Conservation (phyloP, 163 green algal species). For the Prototheca wickerhamii region DNA sequence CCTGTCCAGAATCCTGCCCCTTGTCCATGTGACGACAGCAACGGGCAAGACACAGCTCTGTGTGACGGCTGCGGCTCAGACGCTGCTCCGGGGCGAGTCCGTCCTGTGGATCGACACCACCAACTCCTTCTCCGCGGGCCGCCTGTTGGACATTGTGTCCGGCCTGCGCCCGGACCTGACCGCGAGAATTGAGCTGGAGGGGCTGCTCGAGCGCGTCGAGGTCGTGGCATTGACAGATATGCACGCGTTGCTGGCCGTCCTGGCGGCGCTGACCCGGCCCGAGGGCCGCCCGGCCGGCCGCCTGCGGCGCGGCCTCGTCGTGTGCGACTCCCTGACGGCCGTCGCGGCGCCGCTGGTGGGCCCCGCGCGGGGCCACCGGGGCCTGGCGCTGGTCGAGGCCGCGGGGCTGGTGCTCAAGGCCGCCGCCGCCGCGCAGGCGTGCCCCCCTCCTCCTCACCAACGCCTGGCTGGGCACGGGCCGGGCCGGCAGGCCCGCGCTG, state of each 20-base stretch:
- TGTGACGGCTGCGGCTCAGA: constrained; percentile 29
- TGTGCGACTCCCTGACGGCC: constrained; percentile 52
- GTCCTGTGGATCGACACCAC: constrained; percentile 55
- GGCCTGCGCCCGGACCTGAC: not conserved
- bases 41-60: constrained; percentile 45
- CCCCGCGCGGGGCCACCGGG: constrained; percentile 38
- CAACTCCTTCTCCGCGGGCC: constrained; percentile 32
- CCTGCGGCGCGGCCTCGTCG: too few species aligned
- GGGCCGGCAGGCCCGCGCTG: constrained; percentile 13
- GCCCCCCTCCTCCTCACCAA: not conserved
- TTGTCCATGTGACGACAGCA: not conserved
- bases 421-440: constrained; percentile 21
- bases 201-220: constrained; percentile 15
- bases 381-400: constrained; percentile 35
- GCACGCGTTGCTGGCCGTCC: constrained; percentile 24
- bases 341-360: constrained; percentile 45
- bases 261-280: constrained; percentile 32
- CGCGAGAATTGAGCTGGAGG: not conserved
- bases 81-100: constrained; percentile 16
- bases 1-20: too few species aligned
- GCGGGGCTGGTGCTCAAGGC: constrained; percentile 25
- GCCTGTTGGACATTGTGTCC: constrained; percentile 15
- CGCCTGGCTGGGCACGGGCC: not conserved
- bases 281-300: too few species aligned
- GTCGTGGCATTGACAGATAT: constrained; percentile 18